Evolutionary conservation across 208 protist genomes (phyloP).

Genomic region (Leishmania tarentolae): DNA sequence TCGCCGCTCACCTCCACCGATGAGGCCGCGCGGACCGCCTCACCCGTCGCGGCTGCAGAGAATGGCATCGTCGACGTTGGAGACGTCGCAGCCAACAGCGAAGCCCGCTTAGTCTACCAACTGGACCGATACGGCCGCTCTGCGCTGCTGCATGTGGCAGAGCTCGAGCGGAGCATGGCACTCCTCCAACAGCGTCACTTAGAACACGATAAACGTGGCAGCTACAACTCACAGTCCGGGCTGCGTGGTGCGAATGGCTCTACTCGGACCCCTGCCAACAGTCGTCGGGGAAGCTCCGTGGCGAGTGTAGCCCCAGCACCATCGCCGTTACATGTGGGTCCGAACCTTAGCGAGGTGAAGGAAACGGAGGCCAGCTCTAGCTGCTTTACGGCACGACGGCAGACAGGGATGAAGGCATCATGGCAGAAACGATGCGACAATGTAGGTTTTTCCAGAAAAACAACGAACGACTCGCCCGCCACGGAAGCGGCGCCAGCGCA

Average conservation of each 20-base stretch:
- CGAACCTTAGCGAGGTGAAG: background rate
- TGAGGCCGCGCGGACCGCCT: background rate
- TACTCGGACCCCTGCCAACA: background rate
- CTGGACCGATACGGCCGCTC: conserved; percentile 67
- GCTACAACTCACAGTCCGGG: background rate
- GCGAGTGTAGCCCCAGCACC: background rate
- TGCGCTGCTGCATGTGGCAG: conserved; percentile 53
- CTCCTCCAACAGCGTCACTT: conserved; percentile 23
- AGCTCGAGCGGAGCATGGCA: conserved; percentile 54
- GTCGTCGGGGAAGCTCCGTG: conserved; percentile 13
- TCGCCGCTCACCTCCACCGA: background rate
- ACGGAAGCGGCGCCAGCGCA: background rate
- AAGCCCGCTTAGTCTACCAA: conserved; percentile 67
- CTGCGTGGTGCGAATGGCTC: background rate
- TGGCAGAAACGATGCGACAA: background rate
- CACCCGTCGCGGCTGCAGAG: background rate
- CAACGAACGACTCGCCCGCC: background rate
- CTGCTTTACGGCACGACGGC: background rate
- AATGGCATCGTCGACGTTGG: conserved; percentile 61
- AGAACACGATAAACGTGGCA: background rate
- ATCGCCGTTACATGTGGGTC: background rate
- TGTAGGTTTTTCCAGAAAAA: background rate
- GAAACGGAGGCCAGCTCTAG: background rate
- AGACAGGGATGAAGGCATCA: background rate
- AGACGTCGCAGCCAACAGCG: conserved; percentile 73